Evolutionary conservation across 2,329 filamentous ascomycete genomes (phyloP).

Genomic region (Capronia coronata): DNA sequence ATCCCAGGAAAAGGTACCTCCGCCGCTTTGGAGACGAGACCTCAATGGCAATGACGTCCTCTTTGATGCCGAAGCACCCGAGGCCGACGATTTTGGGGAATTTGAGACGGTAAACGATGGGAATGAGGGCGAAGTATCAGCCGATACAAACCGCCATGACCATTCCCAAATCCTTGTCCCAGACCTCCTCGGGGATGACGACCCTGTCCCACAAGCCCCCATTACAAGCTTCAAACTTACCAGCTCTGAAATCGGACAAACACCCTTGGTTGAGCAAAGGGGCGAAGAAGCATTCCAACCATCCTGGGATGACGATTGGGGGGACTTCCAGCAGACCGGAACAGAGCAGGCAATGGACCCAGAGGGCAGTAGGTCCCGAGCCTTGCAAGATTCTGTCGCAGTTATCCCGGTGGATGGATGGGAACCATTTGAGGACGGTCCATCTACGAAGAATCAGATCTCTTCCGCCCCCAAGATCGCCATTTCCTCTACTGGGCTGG

Average conservation of each 20-base stretch:
- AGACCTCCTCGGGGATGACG: conserved; percentile 2
- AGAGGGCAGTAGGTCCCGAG: not conserved
- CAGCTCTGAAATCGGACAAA: not conserved
- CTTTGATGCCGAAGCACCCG: conserved; percentile 59
- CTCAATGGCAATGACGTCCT: conserved; percentile 47
- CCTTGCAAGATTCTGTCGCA: not conserved
- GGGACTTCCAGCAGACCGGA: conserved; percentile 36
- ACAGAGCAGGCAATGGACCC: not conserved
- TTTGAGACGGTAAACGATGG: conserved; percentile 53
- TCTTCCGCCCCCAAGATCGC: not conserved
- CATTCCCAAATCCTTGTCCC: not conserved
- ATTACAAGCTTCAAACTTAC: not conserved
- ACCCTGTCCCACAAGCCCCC: not conserved
- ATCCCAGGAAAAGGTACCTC: not conserved
- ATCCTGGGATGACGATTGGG: conserved; percentile 38
- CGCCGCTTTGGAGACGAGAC: conserved; percentile 19
- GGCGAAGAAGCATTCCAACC: conserved; percentile 1
- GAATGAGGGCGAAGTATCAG: not conserved
- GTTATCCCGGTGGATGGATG: conserved; percentile 45
- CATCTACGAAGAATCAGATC: conserved; percentile 5
- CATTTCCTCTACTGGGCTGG: not conserved
- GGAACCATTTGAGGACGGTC: conserved; percentile 48
- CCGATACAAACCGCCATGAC: not conserved
- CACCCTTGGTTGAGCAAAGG: not conserved
- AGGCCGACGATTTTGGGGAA: conserved; percentile 51